Evolutionary conservation across 345 rosid genomes (phyloP), one percentile per base, ranked within the genome.

Genomic region (Melastoma malabathricum): DNA sequence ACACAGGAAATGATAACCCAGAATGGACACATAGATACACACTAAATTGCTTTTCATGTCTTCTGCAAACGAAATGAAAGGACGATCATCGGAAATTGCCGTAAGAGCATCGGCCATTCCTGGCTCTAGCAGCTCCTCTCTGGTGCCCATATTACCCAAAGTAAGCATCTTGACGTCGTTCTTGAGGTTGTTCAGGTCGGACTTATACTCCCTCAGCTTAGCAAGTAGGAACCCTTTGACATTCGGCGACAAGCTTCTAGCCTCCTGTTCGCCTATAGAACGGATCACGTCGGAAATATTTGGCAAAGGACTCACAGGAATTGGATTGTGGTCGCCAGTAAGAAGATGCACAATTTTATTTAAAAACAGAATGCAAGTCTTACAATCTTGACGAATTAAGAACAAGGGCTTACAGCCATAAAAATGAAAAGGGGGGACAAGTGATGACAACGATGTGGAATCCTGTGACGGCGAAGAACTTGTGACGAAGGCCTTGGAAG

Each of bases 121-220:
- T 0, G 80, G 71, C 19, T 67, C 72, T 67, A 74, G 56, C 66
- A 72, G 63, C 48, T 67, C 74, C 25, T 74, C 78, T 19, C 68
- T 55, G 5, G 72, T 65, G 53, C 65, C 60, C 38, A 55, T 66
- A 57, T 59, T 64, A 43, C 46, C 47, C 51, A 71, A 64, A 9
- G 63, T 23, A 18, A 74, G 38, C 65, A 68, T 57, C 54, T 75
- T 72, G 12, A 61, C 68, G 55, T 69, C 75, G 8, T 25, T 62
- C 52, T 74, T 74, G 62, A 78, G 50, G 59, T 72, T 74, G 69
- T 67, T 74, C 41, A 78, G 59, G 51, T 75, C 74, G 25, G 63
- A 50, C 50, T 69, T 78, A 43, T 78, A 74, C 59, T 74, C 83
- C 54, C 78, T 65, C 27, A 74, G 23, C 62, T 78, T 78, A 29